Conservation (phyloP, 148 eudicot genomes). For the Polygonum aviculare region DNA sequence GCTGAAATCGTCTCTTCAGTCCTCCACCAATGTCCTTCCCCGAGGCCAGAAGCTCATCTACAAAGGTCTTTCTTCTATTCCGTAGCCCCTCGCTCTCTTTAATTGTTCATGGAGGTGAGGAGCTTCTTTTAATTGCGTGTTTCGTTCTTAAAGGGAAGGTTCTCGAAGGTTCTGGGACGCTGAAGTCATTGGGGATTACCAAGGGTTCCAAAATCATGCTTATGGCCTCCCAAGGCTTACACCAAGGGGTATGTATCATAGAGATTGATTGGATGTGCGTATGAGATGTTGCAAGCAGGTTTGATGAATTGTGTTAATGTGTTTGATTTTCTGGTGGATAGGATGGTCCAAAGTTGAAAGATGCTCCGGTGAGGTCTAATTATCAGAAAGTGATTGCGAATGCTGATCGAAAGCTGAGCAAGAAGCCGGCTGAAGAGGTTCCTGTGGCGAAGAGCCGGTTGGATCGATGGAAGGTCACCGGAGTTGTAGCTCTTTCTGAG, state of each 20-base stretch:
- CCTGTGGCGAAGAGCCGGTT: conserved; percentile 32
- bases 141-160: conserved; percentile 39
- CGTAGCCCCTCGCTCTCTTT: background rate
- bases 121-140: background rate
- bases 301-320: background rate
- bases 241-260: conserved; percentile 65
- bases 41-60: conserved; percentile 93
- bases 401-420: conserved; percentile 13
- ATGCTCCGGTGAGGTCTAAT: conserved; percentile 29
- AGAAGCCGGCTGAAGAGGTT: conserved; percentile 9
- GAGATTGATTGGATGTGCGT: background rate
- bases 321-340: conserved; percentile 11
- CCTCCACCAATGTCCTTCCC: conserved; percentile 81
- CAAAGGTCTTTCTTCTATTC: conserved; percentile 33
- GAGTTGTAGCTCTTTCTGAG: conserved; percentile 58
- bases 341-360: conserved; percentile 73
- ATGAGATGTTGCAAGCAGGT: background rate
- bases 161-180: conserved; percentile 46
- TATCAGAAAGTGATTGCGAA: conserved; percentile 21
- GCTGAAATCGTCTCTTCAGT: conserved; percentile 60
- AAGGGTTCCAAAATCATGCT: conserved; percentile 81
- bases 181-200: conserved; percentile 34
- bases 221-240: conserved; percentile 77
- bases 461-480: conserved; percentile 70
- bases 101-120: background rate